A percentile compares a stretch with the other conserved stretches of the same genome.
Evolutionary conservation across 345 rosid species (phyloP).

Genomic region (Rhodomyrtus tomentosa): DNA sequence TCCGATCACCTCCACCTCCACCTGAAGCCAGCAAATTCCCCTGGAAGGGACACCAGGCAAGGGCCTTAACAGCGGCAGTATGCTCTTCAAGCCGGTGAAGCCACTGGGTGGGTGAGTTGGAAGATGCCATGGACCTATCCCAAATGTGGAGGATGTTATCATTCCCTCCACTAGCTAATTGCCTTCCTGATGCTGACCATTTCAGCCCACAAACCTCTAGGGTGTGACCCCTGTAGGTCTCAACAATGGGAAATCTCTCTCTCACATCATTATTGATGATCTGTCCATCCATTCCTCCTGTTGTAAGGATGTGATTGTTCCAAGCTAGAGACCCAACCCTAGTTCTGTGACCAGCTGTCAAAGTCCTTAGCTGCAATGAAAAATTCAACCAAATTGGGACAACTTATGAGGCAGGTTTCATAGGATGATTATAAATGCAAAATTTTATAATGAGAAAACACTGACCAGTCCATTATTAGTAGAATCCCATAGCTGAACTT

Average conservation of each 20-base stretch:
- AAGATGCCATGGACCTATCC: slow-evolving; percentile 26
- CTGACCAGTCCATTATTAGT: slow-evolving; percentile 7
- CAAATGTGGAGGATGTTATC: slow-evolving; percentile 28
- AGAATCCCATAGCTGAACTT: slow-evolving; percentile 44
- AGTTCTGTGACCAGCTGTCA: slow-evolving; percentile 21
- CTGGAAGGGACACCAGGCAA: slow-evolving; percentile 41
- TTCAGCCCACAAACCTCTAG: slow-evolving; percentile 32
- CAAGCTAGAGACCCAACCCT: slow-evolving; percentile 31
- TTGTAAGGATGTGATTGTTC: slow-evolving; percentile 30
- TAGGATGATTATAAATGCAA: too few species aligned
- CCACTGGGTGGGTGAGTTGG: slow-evolving; percentile 17
- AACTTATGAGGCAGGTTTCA: too few species aligned
- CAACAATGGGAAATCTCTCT: slow-evolving; percentile 18
- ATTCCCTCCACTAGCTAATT: slow-evolving; percentile 38
- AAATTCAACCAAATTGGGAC: too few species aligned
- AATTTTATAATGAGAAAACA: background rate
- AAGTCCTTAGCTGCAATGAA: slow-evolving; percentile 12
- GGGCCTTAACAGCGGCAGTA: slow-evolving; percentile 26
- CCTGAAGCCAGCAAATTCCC: slow-evolving; percentile 25
- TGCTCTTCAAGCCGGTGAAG: slow-evolving; percentile 34
- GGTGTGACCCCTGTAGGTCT: slow-evolving; percentile 19
- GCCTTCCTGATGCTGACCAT: slow-evolving; percentile 34
- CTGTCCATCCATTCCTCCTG: slow-evolving; percentile 31
- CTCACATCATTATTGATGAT: slow-evolving; percentile 27
- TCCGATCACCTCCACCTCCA: slow-evolving; percentile 24